Evolutionary conservation across 2,329 filamentous ascomycete genomes (phyloP).

Genomic region (Nannizzia gypsea): DNA sequence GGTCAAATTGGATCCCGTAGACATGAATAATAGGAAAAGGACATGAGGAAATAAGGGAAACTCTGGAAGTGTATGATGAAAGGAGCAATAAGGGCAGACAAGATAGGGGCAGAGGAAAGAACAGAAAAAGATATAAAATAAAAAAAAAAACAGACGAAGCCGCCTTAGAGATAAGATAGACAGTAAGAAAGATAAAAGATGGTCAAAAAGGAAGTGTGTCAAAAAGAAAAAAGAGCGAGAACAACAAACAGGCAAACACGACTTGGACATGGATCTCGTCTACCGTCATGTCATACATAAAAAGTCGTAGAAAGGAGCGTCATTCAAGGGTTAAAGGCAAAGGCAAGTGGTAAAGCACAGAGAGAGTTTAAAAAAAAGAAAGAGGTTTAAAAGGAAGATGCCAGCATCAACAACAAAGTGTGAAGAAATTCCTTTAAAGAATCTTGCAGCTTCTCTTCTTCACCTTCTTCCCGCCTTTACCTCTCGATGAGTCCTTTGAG

Average conservation of each 20-base stretch:
- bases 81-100: not conserved
- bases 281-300: slow-evolving; percentile 3
- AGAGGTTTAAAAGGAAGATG: not conserved
- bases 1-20: not conserved
- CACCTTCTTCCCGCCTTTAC: slow-evolving; percentile 48
- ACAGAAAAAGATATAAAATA: not conserved
- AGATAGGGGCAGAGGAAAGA: not conserved
- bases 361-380: not conserved
- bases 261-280: slow-evolving; percentile 4
- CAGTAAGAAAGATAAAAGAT: slow-evolving; percentile 9
- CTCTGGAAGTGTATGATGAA: not conserved
- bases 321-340: slow-evolving; percentile 7
- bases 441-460: slow-evolving; percentile 78
- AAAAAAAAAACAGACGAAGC: too few species aligned
- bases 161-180: not conserved
- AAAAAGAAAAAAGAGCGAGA: not conserved
- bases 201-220: not conserved
- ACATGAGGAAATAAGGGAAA: not conserved
- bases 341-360: not conserved
- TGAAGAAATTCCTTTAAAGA: slow-evolving; percentile 43
- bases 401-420: not conserved
- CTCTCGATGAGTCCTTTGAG: slow-evolving; percentile 32
- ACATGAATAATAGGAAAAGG: not conserved
- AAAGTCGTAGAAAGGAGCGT: slow-evolving; percentile 4
- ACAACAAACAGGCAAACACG: slow-evolving; percentile 1